Evolutionary conservation across 148 eudicot genomes (phyloP).

Genomic region (Vaccinium darrowii): DNA sequence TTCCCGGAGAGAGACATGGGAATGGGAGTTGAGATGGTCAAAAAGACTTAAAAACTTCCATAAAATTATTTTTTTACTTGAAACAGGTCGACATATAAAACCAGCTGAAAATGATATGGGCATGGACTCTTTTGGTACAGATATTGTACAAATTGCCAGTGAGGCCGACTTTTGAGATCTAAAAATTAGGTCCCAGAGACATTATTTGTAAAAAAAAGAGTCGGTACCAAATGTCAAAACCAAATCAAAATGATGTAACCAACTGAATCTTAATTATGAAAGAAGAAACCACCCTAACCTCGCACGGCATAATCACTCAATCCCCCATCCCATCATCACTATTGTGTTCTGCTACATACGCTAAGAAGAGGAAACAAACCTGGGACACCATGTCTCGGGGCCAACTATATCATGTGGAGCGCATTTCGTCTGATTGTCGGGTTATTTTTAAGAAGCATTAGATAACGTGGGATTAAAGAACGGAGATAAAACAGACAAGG

Average conservation of each 20-base stretch:
- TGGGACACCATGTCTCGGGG: background rate
- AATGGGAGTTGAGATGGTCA: conserved; percentile 2
- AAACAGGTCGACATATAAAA: background rate
- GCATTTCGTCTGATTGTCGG: no score
- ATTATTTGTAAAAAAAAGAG: no score
- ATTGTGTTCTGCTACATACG: background rate
- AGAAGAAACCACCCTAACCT: background rate
- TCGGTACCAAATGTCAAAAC: no score
- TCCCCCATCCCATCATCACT: background rate
- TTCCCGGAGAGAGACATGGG: background rate
- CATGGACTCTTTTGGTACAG: no score
- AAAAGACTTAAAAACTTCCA: background rate
- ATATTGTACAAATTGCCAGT: no score
- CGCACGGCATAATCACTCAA: background rate
- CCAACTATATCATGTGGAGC: no score
- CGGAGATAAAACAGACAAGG: no score
- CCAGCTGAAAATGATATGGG: background rate
- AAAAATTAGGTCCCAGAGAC: no score
- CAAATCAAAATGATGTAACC: background rate
- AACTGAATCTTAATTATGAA: background rate
- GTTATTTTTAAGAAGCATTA: no score
- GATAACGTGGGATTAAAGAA: no score
- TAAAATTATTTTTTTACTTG: background rate
- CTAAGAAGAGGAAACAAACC: background rate
- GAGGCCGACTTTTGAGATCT: no score